phyloP scores from a whole-genome alignment of 495 filamentous ascomycete genomes.

The Letharia columbiana region DNA sequence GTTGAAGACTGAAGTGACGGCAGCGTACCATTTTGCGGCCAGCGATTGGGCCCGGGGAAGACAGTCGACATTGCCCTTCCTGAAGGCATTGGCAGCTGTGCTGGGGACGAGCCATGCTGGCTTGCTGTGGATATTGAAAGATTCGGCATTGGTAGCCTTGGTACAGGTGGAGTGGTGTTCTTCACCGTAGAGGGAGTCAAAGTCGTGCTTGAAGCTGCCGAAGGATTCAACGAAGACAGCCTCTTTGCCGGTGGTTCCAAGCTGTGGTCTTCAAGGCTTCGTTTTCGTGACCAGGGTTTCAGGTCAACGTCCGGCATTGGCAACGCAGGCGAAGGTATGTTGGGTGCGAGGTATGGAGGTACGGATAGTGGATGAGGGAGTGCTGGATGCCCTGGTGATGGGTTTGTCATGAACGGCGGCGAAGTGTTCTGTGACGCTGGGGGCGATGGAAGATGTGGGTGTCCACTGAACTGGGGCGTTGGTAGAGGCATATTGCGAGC shows the following conservation, averaged over 20 bases:
- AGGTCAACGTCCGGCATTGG: conserved; percentile 41
- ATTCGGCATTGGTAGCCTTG: conserved; percentile 52
- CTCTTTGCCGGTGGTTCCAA: conserved; percentile 65
- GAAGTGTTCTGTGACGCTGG: conserved; percentile 40
- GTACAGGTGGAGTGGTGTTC: conserved; percentile 27
- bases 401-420: conserved; percentile 29
- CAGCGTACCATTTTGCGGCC: conserved; percentile 37
- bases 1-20: conserved; percentile 49
- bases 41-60: conserved; percentile 44
- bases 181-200: conserved; percentile 32
- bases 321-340: conserved; percentile 45
- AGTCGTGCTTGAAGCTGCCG: conserved; percentile 27
- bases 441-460: conserved; percentile 47
- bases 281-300: conserved; percentile 48
- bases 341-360: conserved; percentile 33
- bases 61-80: conserved; percentile 53
- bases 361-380: conserved; percentile 32
- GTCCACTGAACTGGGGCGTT: conserved; percentile 21
- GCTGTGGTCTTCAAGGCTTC: conserved; percentile 57
- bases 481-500: conserved; percentile 17
- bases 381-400: conserved; percentile 25
- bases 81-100: conserved; percentile 29
- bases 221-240: conserved; percentile 31
- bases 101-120: conserved; percentile 9
- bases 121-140: conserved; percentile 34